Evolutionary conservation across 2,329 filamentous ascomycete species (phyloP), one percentile per base, ranked within the genome.

Genomic region (Sporothrix brasiliensis): DNA sequence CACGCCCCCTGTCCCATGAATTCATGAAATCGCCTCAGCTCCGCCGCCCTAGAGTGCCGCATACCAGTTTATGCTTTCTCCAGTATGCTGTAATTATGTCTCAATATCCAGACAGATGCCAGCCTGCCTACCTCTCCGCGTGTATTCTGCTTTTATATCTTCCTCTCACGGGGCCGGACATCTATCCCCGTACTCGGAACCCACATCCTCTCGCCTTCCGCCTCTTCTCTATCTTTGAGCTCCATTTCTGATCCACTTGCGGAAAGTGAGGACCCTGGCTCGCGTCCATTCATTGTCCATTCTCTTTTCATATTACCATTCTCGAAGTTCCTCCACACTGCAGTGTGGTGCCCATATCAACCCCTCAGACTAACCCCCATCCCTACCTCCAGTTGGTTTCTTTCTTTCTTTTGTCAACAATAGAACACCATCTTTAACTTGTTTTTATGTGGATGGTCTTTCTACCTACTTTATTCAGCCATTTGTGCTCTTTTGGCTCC

Each of bases 1-100:
- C 61, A 65, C 61, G 44, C 44, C 61, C 41, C 61, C 21, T 7
- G 5, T 41, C 49, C 65, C 65, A 67, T n/a, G 53, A 49, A 19
- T 34, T 44, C 67, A 58, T 60, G 67, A 60, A 56, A 47, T 47
- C 66, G 41, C 52, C 67, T 50, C 19, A 47, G 41, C 44, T 56
- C 65, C 65, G n/a, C 65, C 13, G 34, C 30, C 65, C 30, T 49
- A 34, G 27, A 39, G 14, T 19, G 19, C 39, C 50, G 34, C 34
- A 19, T 11, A 6, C 41, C 21, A 47, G 24, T 16, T 49, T n/a
- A 30, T 47, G 19, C 63, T 19, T 53, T 53, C 30, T 14, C 24
- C 47, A 21, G 14, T 47, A n/a, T 13, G 21, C 44, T 14, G 21
- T 24, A n/a, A n/a, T n/a, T n/a, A 6, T 19, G 6, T 16, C 30